A percentile compares a stretch with the other conserved stretches of the same genome.
Conservation (phyloP, 129 eudicot genomes). For the Flaveria bidentis region DNA sequence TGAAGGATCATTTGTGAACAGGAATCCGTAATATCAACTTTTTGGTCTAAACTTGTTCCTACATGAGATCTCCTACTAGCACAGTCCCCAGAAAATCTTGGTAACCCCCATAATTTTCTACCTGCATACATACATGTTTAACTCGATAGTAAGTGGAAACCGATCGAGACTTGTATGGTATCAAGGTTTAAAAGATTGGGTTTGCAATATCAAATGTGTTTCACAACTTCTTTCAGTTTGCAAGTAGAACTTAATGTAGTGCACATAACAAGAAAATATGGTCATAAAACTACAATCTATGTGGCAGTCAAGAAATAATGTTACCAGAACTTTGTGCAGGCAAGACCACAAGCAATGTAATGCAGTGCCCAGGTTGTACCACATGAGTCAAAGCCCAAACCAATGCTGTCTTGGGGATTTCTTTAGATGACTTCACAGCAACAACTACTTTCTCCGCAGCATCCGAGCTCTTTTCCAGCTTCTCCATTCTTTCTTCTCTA, state of each 20-base stretch:
- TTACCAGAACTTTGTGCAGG: constrained; percentile 82
- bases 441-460: constrained; percentile 75
- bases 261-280: background rate
- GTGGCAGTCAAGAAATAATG: background rate
- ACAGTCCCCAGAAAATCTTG: constrained; percentile 90
- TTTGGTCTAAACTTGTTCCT: constrained; percentile 64
- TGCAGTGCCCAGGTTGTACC: constrained; percentile 95
- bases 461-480: constrained; percentile 54
- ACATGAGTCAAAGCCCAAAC: constrained; percentile 98
- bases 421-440: constrained; percentile 89
- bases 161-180: background rate
- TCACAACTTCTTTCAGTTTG: background rate
- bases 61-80: constrained; percentile 64
- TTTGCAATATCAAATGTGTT: background rate
- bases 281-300: background rate
- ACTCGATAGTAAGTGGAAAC: background rate
- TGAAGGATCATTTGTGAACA: constrained; percentile 98
- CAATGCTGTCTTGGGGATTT: constrained; percentile 86
- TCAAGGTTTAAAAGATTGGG: no score
- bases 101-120: constrained; percentile 80
- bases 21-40: constrained; percentile 79
- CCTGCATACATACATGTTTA: constrained; percentile 43
- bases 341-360: constrained; percentile 78
- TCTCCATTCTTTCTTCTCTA: constrained; percentile 53
- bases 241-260: background rate